A percentile compares a stretch with the other conserved stretches of the same genome.
Evolutionary conservation across 202 grass and related monocot species (phyloP).

Genomic region (Alloteropsis angusta): DNA sequence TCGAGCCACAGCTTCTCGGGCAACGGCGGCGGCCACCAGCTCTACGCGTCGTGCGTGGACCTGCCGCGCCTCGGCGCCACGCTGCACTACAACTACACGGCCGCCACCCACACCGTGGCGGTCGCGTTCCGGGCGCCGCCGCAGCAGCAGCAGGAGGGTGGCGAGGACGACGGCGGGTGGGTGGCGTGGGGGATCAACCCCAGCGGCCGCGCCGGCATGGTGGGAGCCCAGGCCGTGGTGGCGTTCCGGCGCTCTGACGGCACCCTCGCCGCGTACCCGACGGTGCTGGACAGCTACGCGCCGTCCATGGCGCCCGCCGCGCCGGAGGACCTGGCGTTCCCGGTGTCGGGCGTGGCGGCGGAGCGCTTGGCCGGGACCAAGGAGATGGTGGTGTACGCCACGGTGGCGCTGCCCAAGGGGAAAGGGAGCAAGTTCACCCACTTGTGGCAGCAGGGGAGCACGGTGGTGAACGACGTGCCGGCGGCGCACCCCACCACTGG

Average conservation of each 20-base stretch:
- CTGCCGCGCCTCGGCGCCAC: slow-evolving; percentile 64
- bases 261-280: slow-evolving; percentile 65
- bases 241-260: slow-evolving; percentile 61
- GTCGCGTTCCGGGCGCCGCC: slow-evolving; percentile 75
- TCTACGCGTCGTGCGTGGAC: slow-evolving; percentile 51
- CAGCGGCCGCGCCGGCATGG: slow-evolving; percentile 47
- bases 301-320: slow-evolving; percentile 52
- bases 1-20: slow-evolving; percentile 63
- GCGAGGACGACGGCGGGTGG: slow-evolving; percentile 50
- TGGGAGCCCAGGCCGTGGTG: slow-evolving; percentile 61
- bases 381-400: slow-evolving; percentile 80
- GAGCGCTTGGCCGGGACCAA: slow-evolving; percentile 30
- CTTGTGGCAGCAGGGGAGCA: slow-evolving; percentile 68
- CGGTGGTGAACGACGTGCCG: slow-evolving; percentile 53
- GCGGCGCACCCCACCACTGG: slow-evolving; percentile 54
- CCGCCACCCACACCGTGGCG: slow-evolving; percentile 17
- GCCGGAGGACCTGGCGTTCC: slow-evolving; percentile 16
- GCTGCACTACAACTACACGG: slow-evolving; percentile 71
- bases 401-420: slow-evolving; percentile 30
- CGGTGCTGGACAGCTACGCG: slow-evolving; percentile 58
- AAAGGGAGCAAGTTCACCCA: slow-evolving; percentile 66
- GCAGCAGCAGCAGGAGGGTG: neutral
- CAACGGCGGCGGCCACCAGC: slow-evolving; percentile 12
- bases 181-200: slow-evolving; percentile 83
- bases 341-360: slow-evolving; percentile 36